Evolutionary conservation across 2,329 filamentous ascomycete genomes (phyloP).

Genomic region (Calonectria honghensis): DNA sequence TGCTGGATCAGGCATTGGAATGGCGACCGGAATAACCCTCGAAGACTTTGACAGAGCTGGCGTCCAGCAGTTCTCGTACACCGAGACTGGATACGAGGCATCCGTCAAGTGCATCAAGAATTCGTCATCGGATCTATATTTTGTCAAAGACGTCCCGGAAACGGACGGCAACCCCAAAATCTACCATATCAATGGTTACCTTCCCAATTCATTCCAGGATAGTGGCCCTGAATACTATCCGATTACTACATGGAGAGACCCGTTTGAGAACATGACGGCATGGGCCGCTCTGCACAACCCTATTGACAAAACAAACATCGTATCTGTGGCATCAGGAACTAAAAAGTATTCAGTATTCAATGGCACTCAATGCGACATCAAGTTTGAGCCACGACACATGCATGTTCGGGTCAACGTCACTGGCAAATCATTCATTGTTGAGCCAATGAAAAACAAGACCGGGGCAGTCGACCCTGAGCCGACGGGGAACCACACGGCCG

Average conservation of each 20-base stretch:
- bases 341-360: not conserved
- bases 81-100: not conserved
- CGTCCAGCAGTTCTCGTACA: not conserved
- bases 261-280: constrained; percentile 1
- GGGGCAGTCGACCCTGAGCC: not conserved
- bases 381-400: not conserved
- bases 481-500: not conserved
- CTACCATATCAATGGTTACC: not conserved
- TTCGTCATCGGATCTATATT: not conserved
- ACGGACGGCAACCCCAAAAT: not conserved
- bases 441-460: not conserved
- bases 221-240: not conserved
- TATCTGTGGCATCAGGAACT: not conserved
- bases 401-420: not conserved
- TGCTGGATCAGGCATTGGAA: not conserved
- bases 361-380: not conserved
- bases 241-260: not conserved
- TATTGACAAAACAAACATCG: not conserved
- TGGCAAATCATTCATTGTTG: not conserved
- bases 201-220: not conserved
- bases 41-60: not conserved
- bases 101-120: not conserved
- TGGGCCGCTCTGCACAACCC: not conserved
- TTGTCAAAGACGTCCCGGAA: not conserved
- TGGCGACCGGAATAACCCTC: not conserved